Evolutionary conservation across 2,329 filamentous ascomycete species (phyloP).

Genomic region (Pseudogymnoascus sp.): DNA sequence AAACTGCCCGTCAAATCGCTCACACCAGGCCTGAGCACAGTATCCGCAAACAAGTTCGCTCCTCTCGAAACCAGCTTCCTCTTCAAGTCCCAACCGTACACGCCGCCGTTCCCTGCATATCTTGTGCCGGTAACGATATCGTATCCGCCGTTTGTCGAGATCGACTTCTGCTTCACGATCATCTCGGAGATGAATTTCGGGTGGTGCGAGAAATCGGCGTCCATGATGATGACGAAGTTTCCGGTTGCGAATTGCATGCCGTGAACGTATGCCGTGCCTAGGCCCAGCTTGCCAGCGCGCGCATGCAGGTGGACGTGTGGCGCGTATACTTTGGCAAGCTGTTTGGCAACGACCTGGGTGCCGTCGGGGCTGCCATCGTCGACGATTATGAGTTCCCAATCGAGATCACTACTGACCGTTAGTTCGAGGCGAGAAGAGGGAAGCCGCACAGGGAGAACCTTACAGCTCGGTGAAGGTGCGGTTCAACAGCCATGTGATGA

Average conservation of each 20-base stretch:
- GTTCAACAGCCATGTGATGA: conserved; percentile 90
- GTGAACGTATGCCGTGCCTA: conserved; percentile 93
- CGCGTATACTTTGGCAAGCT: conserved; percentile 79
- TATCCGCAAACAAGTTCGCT: conserved; percentile 93
- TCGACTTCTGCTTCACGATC: conserved; percentile 66
- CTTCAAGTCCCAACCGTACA: conserved; percentile 85
- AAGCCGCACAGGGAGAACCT: conserved; percentile 27
- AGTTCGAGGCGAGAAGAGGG: neutral
- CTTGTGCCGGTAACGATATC: conserved; percentile 98
- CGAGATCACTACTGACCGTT: conserved; percentile 39
- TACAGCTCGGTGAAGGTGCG: conserved; percentile 85
- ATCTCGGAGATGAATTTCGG: conserved; percentile 97
- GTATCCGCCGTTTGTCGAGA: conserved; percentile 53
- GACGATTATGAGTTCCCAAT: conserved; percentile 97
- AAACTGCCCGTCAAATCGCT: conserved; percentile 95
- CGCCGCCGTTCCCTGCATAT: conserved; percentile 81
- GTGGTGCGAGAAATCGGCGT: conserved; percentile 98
- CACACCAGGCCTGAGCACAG: conserved; percentile 83
- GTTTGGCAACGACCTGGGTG: conserved; percentile 80
- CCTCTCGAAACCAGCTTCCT: conserved; percentile 65
- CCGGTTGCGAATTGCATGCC: conserved; percentile 82
- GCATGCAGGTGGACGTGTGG: conserved; percentile 75
- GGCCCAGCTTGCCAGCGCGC: conserved; percentile 89
- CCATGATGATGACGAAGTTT: conserved; percentile 99
- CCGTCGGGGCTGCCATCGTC: conserved; percentile 97